Evolutionary conservation across 176 grass and related monocot species (phyloP).

Genomic region (Eragrostis curvula): DNA sequence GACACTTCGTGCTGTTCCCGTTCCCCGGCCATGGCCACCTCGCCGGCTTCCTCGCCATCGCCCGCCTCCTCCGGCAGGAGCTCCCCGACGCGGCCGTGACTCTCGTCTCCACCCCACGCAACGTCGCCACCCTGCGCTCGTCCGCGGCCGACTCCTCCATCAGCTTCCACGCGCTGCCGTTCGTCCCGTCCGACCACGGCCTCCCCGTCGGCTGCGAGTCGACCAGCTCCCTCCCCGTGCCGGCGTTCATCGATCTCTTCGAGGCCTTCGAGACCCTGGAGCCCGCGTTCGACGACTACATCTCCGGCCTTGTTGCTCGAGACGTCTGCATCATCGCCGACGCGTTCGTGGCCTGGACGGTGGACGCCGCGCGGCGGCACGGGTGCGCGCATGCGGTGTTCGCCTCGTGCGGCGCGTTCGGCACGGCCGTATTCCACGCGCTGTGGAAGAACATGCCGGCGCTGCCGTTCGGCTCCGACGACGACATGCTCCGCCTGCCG

Average conservation of each 20-base stretch:
- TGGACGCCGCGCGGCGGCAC: constrained; percentile 32
- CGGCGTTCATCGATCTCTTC: constrained; percentile 14
- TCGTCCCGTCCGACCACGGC: constrained; percentile 33
- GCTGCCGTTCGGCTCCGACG: background rate
- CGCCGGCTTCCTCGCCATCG: constrained; percentile 38
- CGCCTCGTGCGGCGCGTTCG: constrained; percentile 42
- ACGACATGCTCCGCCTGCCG: background rate
- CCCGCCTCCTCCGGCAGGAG: constrained; percentile 24
- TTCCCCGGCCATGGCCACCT: constrained; percentile 45
- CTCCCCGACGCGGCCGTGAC: constrained; percentile 1
- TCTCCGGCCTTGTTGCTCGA: background rate
- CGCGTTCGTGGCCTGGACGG: constrained; percentile 41
- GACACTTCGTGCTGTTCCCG: constrained; percentile 5
- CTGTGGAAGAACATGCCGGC: background rate
- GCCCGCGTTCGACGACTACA: constrained; percentile 41
- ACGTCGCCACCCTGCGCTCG: constrained; percentile 10
- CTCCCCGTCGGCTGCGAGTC: constrained; percentile 37
- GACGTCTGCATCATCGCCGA: constrained; percentile 27
- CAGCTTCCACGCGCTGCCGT: constrained; percentile 31
- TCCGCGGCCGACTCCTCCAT: background rate
- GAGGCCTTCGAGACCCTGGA: constrained; percentile 19
- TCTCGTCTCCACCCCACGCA: constrained; percentile 37
- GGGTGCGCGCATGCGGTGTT: constrained; percentile 37
- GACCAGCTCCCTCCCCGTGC: background rate
- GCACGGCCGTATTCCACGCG: constrained; percentile 21